Conservation (phyloP, 2,329 filamentous ascomycete genomes). For the Graphilbum fragrans region DNA sequence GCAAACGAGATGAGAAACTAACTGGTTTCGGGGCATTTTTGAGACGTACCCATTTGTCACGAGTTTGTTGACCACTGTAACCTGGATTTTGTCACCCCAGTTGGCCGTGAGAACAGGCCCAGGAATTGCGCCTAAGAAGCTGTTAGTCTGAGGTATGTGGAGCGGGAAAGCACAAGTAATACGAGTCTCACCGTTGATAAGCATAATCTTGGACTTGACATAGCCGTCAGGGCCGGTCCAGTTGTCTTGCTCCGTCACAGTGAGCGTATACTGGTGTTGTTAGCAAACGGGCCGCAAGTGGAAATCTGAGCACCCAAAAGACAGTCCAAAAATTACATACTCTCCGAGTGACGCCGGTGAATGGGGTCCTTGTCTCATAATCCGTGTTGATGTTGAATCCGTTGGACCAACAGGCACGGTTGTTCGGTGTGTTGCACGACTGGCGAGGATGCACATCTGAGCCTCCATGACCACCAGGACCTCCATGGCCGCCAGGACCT, state of each 20-base stretch:
- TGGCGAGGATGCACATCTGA: background rate
- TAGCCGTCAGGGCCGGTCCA: slow-evolving; percentile 11
- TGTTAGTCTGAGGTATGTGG: background rate
- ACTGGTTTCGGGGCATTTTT: background rate
- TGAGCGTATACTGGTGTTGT: slow-evolving; percentile 7
- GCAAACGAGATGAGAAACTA: background rate
- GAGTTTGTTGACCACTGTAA: slow-evolving; percentile 12
- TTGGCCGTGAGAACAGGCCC: slow-evolving; percentile 10
- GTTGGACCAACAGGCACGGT: slow-evolving; percentile 8
- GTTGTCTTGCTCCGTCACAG: slow-evolving; percentile 6
- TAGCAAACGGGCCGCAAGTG: background rate
- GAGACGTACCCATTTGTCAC: slow-evolving; percentile 9
- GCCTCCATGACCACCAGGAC: too few relatives aligned
- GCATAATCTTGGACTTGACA: slow-evolving; percentile 6
- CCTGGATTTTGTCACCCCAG: slow-evolving; percentile 10
- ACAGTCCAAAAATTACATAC: background rate
- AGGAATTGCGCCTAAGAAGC: slow-evolving; percentile 1
- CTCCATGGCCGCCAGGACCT: too few relatives aligned
- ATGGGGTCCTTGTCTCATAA: slow-evolving; percentile 8
- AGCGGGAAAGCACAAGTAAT: background rate
- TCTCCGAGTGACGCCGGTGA: slow-evolving; percentile 5
- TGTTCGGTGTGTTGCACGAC: slow-evolving; percentile 7
- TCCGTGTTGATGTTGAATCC: slow-evolving; percentile 10
- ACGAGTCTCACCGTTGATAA: slow-evolving; percentile 10
- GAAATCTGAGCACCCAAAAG: background rate